Conservation (phyloP, 2,329 filamentous ascomycete species). For the Colletotrichum tofieldiae region DNA sequence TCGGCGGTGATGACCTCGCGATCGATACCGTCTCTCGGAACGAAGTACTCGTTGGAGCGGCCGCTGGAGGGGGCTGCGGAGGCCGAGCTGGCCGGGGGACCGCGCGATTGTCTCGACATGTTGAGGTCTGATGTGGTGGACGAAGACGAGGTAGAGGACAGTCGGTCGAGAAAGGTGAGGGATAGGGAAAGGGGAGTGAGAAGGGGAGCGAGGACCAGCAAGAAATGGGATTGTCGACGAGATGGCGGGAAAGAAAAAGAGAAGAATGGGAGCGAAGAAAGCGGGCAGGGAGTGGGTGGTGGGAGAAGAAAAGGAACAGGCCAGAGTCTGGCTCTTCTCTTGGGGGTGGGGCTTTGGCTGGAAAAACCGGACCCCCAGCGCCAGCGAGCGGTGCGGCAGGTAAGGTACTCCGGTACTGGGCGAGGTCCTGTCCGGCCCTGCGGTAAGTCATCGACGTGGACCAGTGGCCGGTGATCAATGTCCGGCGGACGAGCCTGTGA, state of each 20-base stretch:
- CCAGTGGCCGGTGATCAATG: conserved; percentile 25
- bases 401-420: neutral
- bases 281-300: conserved; percentile 49
- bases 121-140: conserved; percentile 48
- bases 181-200: conserved; percentile 44
- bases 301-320: conserved; percentile 50
- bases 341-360: conserved; percentile 34
- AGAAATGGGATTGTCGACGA: conserved; percentile 49
- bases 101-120: conserved; percentile 59
- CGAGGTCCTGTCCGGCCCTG: conserved; percentile 4
- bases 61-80: conserved; percentile 56
- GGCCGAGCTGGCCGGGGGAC: conserved; percentile 51
- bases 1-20: conserved; percentile 88
- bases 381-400: conserved; percentile 24
- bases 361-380: conserved; percentile 42
- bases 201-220: conserved; percentile 46
- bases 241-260: conserved; percentile 49
- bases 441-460: conserved; percentile 23
- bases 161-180: conserved; percentile 44
- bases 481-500: conserved; percentile 7
- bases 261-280: conserved; percentile 49
- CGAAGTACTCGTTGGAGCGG: conserved; percentile 84
- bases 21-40: conserved; percentile 85
- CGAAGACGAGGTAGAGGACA: conserved; percentile 38
- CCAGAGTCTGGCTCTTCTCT: conserved; percentile 42